phyloP scores from a whole-genome alignment of 2,329 filamentous ascomycete genomes.

The Exserohilum turcica region DNA sequence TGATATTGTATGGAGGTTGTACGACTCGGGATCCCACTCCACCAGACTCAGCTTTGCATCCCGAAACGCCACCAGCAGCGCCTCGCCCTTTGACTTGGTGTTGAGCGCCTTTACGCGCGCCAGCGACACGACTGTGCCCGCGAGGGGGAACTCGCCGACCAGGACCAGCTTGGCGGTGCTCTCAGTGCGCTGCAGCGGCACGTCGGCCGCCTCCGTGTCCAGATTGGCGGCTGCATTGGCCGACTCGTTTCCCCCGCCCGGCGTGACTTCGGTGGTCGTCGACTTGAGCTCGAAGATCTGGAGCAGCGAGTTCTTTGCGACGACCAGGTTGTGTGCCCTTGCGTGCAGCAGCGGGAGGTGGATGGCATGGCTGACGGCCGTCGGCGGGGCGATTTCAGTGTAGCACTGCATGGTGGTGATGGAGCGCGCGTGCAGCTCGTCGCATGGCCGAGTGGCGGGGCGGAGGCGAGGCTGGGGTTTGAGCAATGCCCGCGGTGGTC shows the following conservation, averaged over 20 bases:
- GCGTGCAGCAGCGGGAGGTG: conserved; percentile 76
- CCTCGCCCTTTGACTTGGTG: conserved; percentile 80
- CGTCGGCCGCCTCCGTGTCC: conserved; percentile 59
- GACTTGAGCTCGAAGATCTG: conserved; percentile 83
- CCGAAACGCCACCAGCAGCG: conserved; percentile 80
- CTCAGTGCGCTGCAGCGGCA: conserved; percentile 62
- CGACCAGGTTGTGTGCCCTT: conserved; percentile 79
- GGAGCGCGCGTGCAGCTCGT: conserved; percentile 2
- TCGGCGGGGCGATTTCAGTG: conserved; percentile 91
- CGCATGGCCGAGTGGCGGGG: conserved; percentile 23
- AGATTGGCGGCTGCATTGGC: conserved; percentile 38
- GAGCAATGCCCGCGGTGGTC: conserved; percentile 12
- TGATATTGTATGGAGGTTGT: conserved; percentile 83
- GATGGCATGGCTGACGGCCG: conserved; percentile 89
- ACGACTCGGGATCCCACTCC: conserved; percentile 86
- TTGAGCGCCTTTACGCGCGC: conserved; percentile 74
- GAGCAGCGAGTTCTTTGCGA: conserved; percentile 90
- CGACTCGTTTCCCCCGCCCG: conserved; percentile 50
- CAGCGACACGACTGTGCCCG: conserved; percentile 83
- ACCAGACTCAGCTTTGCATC: conserved; percentile 92
- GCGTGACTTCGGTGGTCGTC: conserved; percentile 64
- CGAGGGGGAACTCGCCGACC: conserved; percentile 79
- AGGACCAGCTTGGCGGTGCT: conserved; percentile 80
- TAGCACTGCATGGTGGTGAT: conserved; percentile 83
- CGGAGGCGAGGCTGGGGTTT: neutral